Conservation (phyloP, 1,284 basidiomycete species). For the Blastosporella zonata region DNA sequence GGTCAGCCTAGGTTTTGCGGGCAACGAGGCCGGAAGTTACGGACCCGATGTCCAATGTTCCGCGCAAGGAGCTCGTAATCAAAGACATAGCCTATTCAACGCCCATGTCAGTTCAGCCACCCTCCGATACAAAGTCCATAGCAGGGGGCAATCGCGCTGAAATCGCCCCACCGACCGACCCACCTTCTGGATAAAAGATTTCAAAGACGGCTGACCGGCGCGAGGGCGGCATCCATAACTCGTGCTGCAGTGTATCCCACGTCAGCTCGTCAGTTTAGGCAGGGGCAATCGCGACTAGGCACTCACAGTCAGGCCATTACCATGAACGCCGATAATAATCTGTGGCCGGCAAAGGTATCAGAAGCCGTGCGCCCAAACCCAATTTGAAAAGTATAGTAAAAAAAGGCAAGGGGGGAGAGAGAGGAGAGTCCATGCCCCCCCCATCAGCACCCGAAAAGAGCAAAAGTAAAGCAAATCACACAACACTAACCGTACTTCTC, state of each 20-base stretch:
- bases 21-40: slow-evolving; percentile 8
- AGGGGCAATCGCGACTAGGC: slow-evolving; percentile 5
- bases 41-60: slow-evolving; percentile 38
- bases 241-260: slow-evolving; percentile 27
- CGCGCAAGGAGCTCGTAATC: slow-evolving; percentile 39
- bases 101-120: background rate
- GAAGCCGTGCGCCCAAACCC: slow-evolving; percentile 2
- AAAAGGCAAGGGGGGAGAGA: slow-evolving; percentile 1
- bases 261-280: slow-evolving; percentile 1
- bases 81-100: slow-evolving; percentile 31
- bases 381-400: slow-evolving; percentile 4
- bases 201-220: slow-evolving; percentile 36
- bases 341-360: slow-evolving; percentile 15
- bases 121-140: background rate
- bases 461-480: slow-evolving; percentile 10
- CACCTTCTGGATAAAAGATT: slow-evolving; percentile 35
- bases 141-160: slow-evolving; percentile 1
- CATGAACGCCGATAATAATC: slow-evolving; percentile 42
- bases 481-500: slow-evolving; percentile 34
- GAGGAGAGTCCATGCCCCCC: too few relatives aligned
- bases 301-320: slow-evolving; percentile 42
- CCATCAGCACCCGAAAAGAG: slow-evolving; percentile 7
- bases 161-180: slow-evolving; percentile 1
- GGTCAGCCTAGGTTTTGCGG: slow-evolving; percentile 1
- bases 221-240: slow-evolving; percentile 40